These are phyloP conservation scores for Poa pratensis DNA, from an alignment of 176 grass and related monocot species.

Conservation along the genomic window DNA sequence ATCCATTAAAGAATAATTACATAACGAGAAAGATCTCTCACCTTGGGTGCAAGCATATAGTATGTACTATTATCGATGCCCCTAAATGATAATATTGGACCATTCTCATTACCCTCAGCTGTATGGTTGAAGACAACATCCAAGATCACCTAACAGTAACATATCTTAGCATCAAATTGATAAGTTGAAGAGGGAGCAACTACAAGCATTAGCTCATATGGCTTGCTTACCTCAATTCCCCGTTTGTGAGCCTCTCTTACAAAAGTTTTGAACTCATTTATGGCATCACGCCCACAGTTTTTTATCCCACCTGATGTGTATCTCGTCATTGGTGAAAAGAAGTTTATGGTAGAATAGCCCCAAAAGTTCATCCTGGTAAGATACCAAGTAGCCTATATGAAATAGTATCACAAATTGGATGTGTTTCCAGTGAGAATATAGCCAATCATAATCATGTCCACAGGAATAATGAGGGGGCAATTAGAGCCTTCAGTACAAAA, in stretches of 20 bases:
- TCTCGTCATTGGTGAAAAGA: constrained; percentile 94
- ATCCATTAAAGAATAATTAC: constrained; percentile 22
- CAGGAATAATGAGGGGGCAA: not conserved
- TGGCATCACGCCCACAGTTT: constrained; percentile 71
- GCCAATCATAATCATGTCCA: constrained; percentile 5
- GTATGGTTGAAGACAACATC: constrained; percentile 99
- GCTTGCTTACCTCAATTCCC: constrained; percentile 84
- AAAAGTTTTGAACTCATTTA: constrained; percentile 91
- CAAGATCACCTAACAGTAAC: constrained; percentile 71
- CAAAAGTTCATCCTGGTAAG: constrained; percentile 88
- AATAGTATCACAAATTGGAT: constrained; percentile 18
- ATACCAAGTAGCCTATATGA: constrained; percentile 26
- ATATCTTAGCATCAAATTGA: constrained; percentile 43
- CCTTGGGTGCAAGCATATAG: constrained; percentile 99
- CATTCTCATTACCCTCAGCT: constrained; percentile 98
- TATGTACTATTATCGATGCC: constrained; percentile 95
- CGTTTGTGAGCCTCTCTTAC: constrained; percentile 91
- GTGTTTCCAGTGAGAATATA: constrained; percentile 3
- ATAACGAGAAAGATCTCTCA: constrained; percentile 24
- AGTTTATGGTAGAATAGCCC: constrained; percentile 95
- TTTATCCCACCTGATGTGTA: constrained; percentile 69
- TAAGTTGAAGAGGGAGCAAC: not conserved
- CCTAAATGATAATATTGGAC: constrained; percentile 92
- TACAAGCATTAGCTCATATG: constrained; percentile 21
- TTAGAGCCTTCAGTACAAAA: not conserved